Evolutionary conservation across 192 early-diverging fungal species (phyloP).

Genomic region (Backusella westeae): DNA sequence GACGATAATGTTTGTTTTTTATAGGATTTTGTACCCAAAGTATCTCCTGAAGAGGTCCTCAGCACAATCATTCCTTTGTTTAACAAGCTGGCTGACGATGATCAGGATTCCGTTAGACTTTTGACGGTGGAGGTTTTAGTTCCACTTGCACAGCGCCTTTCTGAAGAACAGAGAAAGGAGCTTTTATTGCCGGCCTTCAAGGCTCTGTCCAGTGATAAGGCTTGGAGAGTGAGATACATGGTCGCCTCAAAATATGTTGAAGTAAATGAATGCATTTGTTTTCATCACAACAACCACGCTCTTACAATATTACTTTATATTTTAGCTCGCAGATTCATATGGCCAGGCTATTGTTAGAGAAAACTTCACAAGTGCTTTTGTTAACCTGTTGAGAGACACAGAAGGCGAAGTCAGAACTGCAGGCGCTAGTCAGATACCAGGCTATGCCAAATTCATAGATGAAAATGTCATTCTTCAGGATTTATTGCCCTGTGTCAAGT

Average conservation of each 20-base stretch:
- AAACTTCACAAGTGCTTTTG: conserved; percentile 84
- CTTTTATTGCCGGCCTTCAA: conserved; percentile 75
- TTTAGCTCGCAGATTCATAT: conserved; percentile 77
- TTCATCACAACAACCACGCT: neutral
- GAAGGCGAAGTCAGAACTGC: conserved; percentile 98
- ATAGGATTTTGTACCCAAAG: conserved; percentile 31
- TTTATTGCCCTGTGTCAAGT: conserved; percentile 88
- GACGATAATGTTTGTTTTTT: conserved; percentile 4
- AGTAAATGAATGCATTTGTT: conserved; percentile 41
- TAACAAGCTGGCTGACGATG: conserved; percentile 77
- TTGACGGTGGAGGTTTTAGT: conserved; percentile 91
- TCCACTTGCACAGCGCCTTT: conserved; percentile 80
- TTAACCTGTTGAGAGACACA: conserved; percentile 87
- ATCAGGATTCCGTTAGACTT: conserved; percentile 97
- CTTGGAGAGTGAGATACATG: conserved; percentile 99
- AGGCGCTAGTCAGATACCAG: conserved; percentile 89
- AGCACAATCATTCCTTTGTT: conserved; percentile 86
- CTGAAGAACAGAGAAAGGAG: conserved; percentile 72
- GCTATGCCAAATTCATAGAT: conserved; percentile 69
- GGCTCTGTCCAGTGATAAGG: conserved; percentile 84
- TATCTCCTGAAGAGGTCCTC: conserved; percentile 77
- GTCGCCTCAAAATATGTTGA: conserved; percentile 97
- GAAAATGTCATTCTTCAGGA: conserved; percentile 75
- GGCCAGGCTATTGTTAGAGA: conserved; percentile 78
- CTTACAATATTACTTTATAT: neutral